phyloP scores from a whole-genome alignment of 2,329 filamentous ascomycete genomes.

The Ceratocystis cubensis region DNA sequence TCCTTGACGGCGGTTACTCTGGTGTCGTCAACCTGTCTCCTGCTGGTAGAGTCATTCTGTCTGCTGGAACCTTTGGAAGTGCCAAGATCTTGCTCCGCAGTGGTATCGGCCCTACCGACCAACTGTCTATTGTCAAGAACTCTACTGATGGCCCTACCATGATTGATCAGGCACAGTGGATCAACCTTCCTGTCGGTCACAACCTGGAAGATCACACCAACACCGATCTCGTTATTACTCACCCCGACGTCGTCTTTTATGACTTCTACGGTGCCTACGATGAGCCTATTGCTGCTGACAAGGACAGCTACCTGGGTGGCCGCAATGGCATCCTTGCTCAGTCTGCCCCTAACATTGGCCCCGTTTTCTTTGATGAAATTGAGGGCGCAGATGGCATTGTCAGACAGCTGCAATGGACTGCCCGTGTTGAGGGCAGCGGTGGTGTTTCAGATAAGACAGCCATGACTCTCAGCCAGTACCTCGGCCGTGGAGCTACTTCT shows the following conservation, averaged over 20 bases:
- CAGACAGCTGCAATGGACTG: constrained; percentile 53
- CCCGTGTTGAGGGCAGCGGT: constrained; percentile 47
- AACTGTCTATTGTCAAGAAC: constrained; percentile 41
- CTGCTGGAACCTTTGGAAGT: constrained; percentile 57
- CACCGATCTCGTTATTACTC: constrained; percentile 37
- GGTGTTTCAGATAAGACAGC: constrained; percentile 29
- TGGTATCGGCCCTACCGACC: constrained; percentile 51
- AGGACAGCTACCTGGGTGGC: constrained; percentile 31
- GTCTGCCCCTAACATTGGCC: constrained; percentile 52
- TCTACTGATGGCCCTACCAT: constrained; percentile 41
- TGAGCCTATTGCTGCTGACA: constrained; percentile 34
- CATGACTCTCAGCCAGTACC: constrained; percentile 47
- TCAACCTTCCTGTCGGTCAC: constrained; percentile 46
- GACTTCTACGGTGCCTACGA: constrained; percentile 52
- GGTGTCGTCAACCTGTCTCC: constrained; percentile 49
- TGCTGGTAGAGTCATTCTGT: constrained; percentile 54
- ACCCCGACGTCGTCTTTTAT: constrained; percentile 42
- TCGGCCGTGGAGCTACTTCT: constrained; percentile 51
- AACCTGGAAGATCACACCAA: constrained; percentile 46
- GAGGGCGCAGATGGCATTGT: constrained; percentile 45
- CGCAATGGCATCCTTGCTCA: constrained; percentile 50
- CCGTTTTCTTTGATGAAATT: constrained; percentile 44
- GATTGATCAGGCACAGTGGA: constrained; percentile 40
- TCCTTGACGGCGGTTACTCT: constrained; percentile 38
- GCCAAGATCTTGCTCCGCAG: constrained; percentile 56